Percentiles rank a stretch among this genome's conserved stretches.
Conservation (phyloP, 2,329 filamentous ascomycete genomes). For the Cladophialophora psammophila region DNA sequence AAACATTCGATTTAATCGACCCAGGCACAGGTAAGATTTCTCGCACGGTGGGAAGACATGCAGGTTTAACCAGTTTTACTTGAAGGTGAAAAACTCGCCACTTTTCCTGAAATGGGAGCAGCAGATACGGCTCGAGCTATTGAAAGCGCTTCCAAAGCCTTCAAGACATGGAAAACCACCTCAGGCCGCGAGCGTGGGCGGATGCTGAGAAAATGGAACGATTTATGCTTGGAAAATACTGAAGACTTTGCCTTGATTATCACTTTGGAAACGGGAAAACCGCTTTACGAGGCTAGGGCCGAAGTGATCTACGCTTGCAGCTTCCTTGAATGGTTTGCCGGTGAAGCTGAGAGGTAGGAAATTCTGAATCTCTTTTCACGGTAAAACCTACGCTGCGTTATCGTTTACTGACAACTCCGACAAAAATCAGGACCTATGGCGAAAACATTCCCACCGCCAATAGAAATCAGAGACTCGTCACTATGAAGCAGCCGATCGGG, state of each 20-base stretch:
- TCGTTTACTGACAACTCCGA: neutral
- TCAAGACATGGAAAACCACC: slow-evolving; percentile 67
- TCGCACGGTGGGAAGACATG: neutral
- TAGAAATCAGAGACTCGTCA: slow-evolving; percentile 75
- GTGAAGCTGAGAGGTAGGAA: slow-evolving; percentile 51
- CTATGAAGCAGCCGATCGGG: slow-evolving; percentile 81
- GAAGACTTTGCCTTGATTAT: slow-evolving; percentile 16
- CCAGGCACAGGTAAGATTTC: slow-evolving; percentile 78
- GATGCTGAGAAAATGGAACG: slow-evolving; percentile 71
- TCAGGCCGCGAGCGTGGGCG: slow-evolving; percentile 67
- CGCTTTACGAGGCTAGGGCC: slow-evolving; percentile 61
- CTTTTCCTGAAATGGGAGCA: slow-evolving; percentile 79
- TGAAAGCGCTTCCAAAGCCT: slow-evolving; percentile 75
- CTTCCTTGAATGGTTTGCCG: slow-evolving; percentile 61
- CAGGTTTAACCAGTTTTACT: neutral
- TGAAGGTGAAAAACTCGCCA: slow-evolving; percentile 57
- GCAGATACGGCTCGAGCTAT: slow-evolving; percentile 83
- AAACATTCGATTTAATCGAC: slow-evolving; percentile 87
- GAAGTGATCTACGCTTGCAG: slow-evolving; percentile 55
- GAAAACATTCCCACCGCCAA: slow-evolving; percentile 66
- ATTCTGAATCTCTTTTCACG: neutral
- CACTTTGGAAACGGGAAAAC: slow-evolving; percentile 42
- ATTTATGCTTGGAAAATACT: slow-evolving; percentile 67
- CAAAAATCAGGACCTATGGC: slow-evolving; percentile 38
- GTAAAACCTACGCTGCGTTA: neutral